A percentile compares a stretch with the other conserved stretches of the same genome.
phyloP scores from a whole-genome alignment of 2,329 filamentous ascomycete genomes.

The Fusarium illudens region DNA sequence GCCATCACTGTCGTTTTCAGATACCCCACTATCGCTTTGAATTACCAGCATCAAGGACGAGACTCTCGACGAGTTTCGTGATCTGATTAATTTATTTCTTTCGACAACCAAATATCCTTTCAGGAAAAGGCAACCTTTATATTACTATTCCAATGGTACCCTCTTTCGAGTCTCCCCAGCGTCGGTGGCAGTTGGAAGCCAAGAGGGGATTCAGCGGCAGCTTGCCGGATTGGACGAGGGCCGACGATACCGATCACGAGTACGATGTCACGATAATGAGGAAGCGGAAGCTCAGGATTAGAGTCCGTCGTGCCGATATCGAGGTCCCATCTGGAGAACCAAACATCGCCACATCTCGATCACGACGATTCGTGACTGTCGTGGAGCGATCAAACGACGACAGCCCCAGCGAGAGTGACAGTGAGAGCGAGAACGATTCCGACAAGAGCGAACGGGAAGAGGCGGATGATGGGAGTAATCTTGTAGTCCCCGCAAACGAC shows the following conservation, averaged over 20 bases:
- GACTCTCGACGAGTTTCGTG: not conserved
- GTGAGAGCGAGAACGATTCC: not conserved
- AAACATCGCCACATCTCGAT: constrained; percentile 10
- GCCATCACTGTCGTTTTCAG: constrained; percentile 21
- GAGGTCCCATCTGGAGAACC: constrained; percentile 8
- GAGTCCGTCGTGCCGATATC: constrained; percentile 11
- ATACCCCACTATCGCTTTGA: constrained; percentile 19
- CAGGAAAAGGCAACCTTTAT: not conserved
- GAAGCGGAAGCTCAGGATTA: constrained; percentile 17
- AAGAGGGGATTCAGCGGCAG: constrained; percentile 24
- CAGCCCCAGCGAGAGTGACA: constrained; percentile 4
- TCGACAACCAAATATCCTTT: not conserved
- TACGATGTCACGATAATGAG: constrained; percentile 32
- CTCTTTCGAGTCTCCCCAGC: constrained; percentile 14
- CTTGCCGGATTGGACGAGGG: constrained; percentile 42
- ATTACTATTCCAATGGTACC: constrained; percentile 20
- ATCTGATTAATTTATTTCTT: constrained; percentile 11
- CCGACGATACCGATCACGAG: constrained; percentile 37
- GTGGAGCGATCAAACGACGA: constrained; percentile 3
- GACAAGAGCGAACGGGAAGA: not conserved
- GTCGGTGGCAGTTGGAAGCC: constrained; percentile 32
- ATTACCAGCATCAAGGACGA: constrained; percentile 11
- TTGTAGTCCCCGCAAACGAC: constrained; percentile 3
- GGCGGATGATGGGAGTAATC: not conserved
- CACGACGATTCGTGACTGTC: not conserved